phyloP scores from a whole-genome alignment of 352 stramenopile genomes.

The Halophytophthora batemanensis region DNA sequence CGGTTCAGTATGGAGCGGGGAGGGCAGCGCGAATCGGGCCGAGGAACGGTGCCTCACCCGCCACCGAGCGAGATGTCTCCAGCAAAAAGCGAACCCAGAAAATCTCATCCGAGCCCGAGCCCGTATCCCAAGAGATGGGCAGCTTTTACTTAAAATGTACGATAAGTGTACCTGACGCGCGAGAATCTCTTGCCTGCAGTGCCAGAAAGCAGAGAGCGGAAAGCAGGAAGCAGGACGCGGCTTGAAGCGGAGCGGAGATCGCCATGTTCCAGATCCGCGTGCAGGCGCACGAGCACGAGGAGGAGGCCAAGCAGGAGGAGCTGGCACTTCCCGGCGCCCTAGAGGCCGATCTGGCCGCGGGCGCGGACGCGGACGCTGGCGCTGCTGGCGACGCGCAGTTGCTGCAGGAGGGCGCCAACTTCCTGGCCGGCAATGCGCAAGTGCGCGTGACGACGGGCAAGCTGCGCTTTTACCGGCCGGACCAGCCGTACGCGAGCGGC shows the following conservation, averaged over 20 bases:
- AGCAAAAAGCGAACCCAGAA: too few relatives aligned
- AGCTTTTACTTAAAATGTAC: too few relatives aligned
- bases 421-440: conserved; percentile 77
- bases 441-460: conserved; percentile 75
- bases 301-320: conserved; percentile 36
- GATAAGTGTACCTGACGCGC: too few relatives aligned
- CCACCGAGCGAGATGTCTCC: too few relatives aligned
- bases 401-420: conserved; percentile 36
- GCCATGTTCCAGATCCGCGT: conserved; percentile 87
- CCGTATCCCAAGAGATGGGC: too few relatives aligned
- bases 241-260: not conserved
- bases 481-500: conserved; percentile 41
- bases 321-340: conserved; percentile 1
- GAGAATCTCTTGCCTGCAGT: too few relatives aligned
- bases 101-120: too few relatives aligned
- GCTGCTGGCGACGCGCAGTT: conserved; percentile 30
- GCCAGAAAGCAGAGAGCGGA: not conserved
- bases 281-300: conserved; percentile 49
- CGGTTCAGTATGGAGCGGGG: too few relatives aligned
- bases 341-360: not conserved
- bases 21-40: too few relatives aligned
- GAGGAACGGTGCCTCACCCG: too few relatives aligned
- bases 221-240: not conserved
- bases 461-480: conserved; percentile 77
- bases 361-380: not conserved